Evolutionary conservation across 2,329 filamentous ascomycete genomes (phyloP), one percentile per base, ranked within the genome.

Genomic region (Colletotrichum brevisporum): DNA sequence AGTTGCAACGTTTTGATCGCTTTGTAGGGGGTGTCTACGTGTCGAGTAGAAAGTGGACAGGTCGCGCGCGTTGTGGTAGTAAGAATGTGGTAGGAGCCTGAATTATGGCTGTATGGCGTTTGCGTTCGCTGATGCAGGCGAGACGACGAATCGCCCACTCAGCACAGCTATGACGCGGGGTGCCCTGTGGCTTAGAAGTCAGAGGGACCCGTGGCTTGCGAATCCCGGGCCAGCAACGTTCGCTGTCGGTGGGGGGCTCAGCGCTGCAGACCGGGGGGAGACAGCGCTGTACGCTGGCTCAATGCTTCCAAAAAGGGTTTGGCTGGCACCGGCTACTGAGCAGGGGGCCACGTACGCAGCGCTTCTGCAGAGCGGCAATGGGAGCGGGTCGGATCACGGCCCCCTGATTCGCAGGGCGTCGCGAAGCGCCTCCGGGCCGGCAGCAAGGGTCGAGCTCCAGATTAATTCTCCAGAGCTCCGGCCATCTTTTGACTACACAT

Each of bases 151-250:
- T 51, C 43, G 51, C 58, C 39, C 60, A 55, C 48, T 63, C 43
- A 43, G 24, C 53, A 31, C 31, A 54, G 51, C 39, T 60, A 69
- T 69, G 66, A 69, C 66, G 66, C 62, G 66, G 61, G 66, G 66
- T 54, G 51, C 31, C n/a, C 48, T 69, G 66, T 69, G 66, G 65
- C 60, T 61, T 59, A 63, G 58, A 62, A 18, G 31, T 36, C 10
- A 36, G 31, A 36, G 27, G 31, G 52, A 48, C 43, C 48, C 36
- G 45, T 63, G 24, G 51, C 52, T 63, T 50, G 51, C 27, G n/a
- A 24, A 39, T 53, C 63, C 16, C 45, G n/a, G 48, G 59, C 10
- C 18, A 51, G 39, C 27, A 12, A 47, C 27, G 18, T 41, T 57
- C 21, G 27, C 56, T 26, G 24, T 26, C 36, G 26, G 36, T 16